Evolutionary conservation across 805 yeast species (phyloP), one percentile per base, ranked within the genome.

Genomic region (Candida qinlingensis): DNA sequence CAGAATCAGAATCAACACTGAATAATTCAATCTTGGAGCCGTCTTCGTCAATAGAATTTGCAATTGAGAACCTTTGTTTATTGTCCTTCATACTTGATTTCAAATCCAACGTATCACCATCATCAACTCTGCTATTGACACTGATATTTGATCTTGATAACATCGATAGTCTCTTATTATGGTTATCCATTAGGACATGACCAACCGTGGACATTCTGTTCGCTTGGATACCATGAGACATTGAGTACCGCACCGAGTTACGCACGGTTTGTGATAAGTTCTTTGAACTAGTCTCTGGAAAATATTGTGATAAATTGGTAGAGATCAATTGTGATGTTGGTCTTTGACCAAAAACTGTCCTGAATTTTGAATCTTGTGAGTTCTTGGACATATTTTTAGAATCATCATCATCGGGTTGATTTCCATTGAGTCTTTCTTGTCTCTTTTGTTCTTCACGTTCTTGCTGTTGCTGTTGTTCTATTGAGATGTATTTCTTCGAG

Each of bases 271-370:
- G 82, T 52, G 85, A 85, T 53, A 94, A 74, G 49, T 84, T 84
- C 41, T 76, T 73, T 45, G 81, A 77, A 27, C 80, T 83, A 0
- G 96, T 83, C 37, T 83, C 85, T 0, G 99, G 99, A 73, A 94
- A 94, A 64, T 87, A 92, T 54, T 91, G 96, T 2, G 90, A 84
- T 54, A 92, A 70, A 60, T 92, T 89, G 2, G 91, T 82, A 2
- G 97, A 87, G 52, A 92, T 94, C 57, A 91, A 76, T 61, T 89
- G 96, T 51, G 94, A 83, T 1, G 98, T 91, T 6, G 99, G 99
- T 60, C 99, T 75, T 64, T 88, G 96, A 27, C 95, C 95, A 65
- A 84, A 83, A 50, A 87, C 63, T 42, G 68, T 64, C 47, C 74
- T 65, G 48, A 61, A 60, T 36, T 61, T 54, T 6, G 44, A 43